These are phyloP conservation scores for Stentor coeruleus DNA, from an alignment of 73 alveolate species.

Conservation along the genomic window DNA sequence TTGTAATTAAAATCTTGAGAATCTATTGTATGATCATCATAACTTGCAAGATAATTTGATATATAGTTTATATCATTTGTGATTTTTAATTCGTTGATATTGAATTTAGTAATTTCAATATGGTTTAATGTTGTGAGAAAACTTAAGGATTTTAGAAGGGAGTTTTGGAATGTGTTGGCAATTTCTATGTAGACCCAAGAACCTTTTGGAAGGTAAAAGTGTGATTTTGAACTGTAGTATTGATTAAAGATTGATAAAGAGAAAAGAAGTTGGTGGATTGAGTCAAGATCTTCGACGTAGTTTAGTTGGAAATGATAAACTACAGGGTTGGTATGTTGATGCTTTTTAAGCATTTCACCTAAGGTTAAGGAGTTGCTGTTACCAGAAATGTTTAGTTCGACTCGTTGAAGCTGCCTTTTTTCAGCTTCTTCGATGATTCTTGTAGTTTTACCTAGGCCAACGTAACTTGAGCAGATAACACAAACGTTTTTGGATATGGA, in stretches of 20 bases:
- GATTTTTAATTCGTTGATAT: background rate
- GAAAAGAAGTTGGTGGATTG: background rate
- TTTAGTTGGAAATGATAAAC: background rate
- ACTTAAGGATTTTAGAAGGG: background rate
- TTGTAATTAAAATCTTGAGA: background rate
- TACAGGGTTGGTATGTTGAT: background rate
- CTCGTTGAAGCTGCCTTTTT: background rate
- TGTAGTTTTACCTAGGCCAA: constrained; percentile 13
- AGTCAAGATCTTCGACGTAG: background rate
- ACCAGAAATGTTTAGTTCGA: background rate
- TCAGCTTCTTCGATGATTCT: background rate
- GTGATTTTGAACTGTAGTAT: background rate
- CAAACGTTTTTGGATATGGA: background rate
- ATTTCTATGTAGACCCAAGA: background rate
- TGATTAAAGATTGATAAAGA: background rate
- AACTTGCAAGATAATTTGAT: background rate
- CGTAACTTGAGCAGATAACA: background rate
- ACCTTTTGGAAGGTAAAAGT: background rate
- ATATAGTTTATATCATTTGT: background rate
- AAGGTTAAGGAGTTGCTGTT: background rate
- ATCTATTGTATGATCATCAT: background rate
- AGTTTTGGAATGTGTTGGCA: background rate
- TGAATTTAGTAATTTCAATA: too few species aligned
- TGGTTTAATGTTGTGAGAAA: background rate
- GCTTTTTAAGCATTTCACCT: background rate